phyloP scores from a whole-genome alignment of 768 basidiomycete species.

The Sporobolomyces roseus region DNA sequence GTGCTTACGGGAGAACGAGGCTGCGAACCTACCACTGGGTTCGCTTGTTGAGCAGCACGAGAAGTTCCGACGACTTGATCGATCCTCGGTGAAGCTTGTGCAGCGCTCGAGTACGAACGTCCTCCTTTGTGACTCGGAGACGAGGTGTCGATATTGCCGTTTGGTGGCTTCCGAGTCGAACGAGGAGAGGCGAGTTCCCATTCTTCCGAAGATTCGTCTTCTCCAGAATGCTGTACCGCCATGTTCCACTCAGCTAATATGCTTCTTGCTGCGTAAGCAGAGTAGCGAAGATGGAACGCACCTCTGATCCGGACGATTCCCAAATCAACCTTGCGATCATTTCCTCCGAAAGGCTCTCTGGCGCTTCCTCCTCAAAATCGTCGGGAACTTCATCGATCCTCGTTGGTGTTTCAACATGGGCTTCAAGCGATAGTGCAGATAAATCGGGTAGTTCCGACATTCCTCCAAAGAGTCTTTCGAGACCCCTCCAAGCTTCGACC shows the following conservation, averaged over 20 bases:
- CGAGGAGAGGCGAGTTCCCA: slow-evolving; percentile 6
- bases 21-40: too few species aligned
- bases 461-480: slow-evolving; percentile 17
- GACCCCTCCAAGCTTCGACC: neutral
- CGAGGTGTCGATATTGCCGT: neutral
- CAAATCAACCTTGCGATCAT: too few species aligned
- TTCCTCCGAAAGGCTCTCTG: too few species aligned
- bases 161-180: neutral
- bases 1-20: neutral
- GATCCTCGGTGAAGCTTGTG: neutral
- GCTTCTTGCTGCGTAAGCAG: too few species aligned
- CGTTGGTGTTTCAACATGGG: neutral
- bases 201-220: neutral
- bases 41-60: too few species aligned
- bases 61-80: too few species aligned
- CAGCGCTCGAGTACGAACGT: neutral
- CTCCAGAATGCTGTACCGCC: too few species aligned
- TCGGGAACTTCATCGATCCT: too few species aligned
- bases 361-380: too few species aligned
- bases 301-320: too few species aligned
- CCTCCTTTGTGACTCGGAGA: neutral
- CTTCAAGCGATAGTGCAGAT: neutral
- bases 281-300: too few species aligned
- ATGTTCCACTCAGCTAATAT: neutral
- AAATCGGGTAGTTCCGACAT: neutral